A percentile compares a stretch with the other conserved stretches of the same genome.
These are phyloP conservation scores for Phtheirospermum japonicum DNA, from an alignment of 257 asterid genomes.

Conservation along the genomic window DNA sequence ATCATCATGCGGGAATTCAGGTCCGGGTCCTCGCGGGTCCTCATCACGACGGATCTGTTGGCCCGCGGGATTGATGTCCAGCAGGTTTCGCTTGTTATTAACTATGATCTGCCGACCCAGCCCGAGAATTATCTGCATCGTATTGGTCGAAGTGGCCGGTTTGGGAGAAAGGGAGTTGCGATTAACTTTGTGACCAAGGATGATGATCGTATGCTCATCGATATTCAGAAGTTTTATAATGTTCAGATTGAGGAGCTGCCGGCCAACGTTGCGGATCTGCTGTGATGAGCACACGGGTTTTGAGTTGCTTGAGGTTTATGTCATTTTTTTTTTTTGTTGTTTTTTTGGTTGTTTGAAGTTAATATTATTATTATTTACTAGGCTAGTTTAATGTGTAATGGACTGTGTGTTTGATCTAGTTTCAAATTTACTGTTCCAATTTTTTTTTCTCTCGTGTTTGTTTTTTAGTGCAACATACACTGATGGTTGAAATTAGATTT, in stretches of 20 bases:
- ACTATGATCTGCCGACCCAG: constrained; percentile 44
- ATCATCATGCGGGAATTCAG: constrained; percentile 47
- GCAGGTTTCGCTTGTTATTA: constrained; percentile 44
- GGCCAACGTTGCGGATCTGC: constrained; percentile 3
- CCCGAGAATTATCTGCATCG: constrained; percentile 48
- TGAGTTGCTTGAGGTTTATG: neutral
- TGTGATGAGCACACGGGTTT: neutral
- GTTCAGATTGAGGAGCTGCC: neutral
- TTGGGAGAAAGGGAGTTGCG: constrained; percentile 49
- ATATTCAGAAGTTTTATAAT: constrained; percentile 7
- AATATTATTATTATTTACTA: too few relatives aligned
- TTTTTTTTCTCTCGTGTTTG: too few relatives aligned
- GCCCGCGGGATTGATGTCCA: constrained; percentile 51
- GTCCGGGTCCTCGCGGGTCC: constrained; percentile 45
- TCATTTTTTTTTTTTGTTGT: constrained; percentile 31
- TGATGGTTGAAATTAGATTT: constrained; percentile 27
- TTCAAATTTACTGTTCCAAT: too few relatives aligned
- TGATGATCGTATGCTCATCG: neutral
- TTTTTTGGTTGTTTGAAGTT: constrained; percentile 41
- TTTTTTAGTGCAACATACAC: constrained; percentile 38
- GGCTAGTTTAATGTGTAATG: too few relatives aligned
- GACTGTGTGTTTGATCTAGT: too few relatives aligned
- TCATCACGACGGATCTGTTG: constrained; percentile 44
- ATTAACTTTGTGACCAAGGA: constrained; percentile 36
- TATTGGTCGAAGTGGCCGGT: constrained; percentile 45